Evolutionary conservation across 257 asterid genomes (phyloP), one percentile per base, ranked within the genome.

Genomic region (Paraleonurus japonicus): DNA sequence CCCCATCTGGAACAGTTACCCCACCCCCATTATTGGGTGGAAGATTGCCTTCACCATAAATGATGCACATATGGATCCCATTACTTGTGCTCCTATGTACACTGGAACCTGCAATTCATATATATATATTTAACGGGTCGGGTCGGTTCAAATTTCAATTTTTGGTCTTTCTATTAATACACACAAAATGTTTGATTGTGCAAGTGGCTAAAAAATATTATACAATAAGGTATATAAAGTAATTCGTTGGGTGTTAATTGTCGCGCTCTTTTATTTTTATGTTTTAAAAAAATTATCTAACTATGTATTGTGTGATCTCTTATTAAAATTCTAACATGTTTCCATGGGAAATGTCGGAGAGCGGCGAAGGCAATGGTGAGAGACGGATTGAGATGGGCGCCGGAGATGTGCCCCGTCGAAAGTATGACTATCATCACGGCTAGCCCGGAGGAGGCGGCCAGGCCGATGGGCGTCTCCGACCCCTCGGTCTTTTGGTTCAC

Each of bases 401-500:
- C 98, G 8, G 98, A 93, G 80, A 93, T 93, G 75, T 93, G 98
- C 9, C 98, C 97, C 0, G 96, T 93, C n/a, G 98, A 86, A 12
- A 90, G 90, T 37, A 93, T 89, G 12, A 93, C 92, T 37, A 90
- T 78, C 96, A 90, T 93, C 19, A 86, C 97, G n/a, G 98, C 97
- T 2, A 93, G 89, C 0, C 98, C 98, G 1, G 87, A 28, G 26
- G 97, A 78, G 3, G 85, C 89, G 0, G 97, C 95, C 19, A 81
- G 74, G 50, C 98, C 96, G 1, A 93, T 33, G 2, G 90, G 90
- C 11, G 90, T 86, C 76, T 87, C 96, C 1, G 96, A 73, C n/a
- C 94, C 97, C 19, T 73, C 69, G 2, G 87, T 90, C 87, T 87
- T 86, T 61, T 90, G 77, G 81, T 93, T 93, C 67, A 90, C 97